phyloP scores from a whole-genome alignment of 2,329 filamentous ascomycete species.

The Pseudopyricularia javanii region DNA sequence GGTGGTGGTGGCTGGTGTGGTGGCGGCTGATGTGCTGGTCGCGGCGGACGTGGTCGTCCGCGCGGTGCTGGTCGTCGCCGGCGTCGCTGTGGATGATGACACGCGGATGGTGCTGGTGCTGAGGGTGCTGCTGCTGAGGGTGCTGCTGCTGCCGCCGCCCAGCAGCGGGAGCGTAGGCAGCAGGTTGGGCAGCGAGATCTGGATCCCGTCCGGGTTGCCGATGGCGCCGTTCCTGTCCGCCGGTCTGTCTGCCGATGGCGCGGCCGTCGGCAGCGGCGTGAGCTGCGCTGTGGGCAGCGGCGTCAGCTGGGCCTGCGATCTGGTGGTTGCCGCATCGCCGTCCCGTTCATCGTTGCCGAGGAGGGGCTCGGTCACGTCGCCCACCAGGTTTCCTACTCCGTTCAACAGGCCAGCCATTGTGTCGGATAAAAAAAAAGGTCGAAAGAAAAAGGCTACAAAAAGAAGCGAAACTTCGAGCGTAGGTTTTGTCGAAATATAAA shows the following conservation, averaged over 20 bases:
- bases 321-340: not conserved
- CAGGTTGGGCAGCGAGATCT: not conserved
- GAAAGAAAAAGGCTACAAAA: not conserved
- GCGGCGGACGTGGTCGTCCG: not conserved
- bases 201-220: not conserved
- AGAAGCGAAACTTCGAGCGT: not conserved
- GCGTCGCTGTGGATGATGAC: not conserved
- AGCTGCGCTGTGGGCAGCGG: not conserved
- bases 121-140: not conserved
- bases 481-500: no score
- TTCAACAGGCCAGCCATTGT: slow-evolving; percentile 2
- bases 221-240: not conserved
- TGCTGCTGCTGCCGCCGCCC: not conserved
- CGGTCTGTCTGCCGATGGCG: not conserved
- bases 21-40: no score
- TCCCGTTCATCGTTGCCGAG: not conserved
- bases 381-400: not conserved
- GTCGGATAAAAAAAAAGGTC: not conserved
- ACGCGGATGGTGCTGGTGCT: not conserved
- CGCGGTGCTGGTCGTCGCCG: not conserved
- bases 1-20: not conserved
- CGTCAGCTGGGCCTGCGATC: no score
- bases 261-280: not conserved
- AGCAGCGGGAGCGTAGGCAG: not conserved
- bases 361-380: not conserved